Evolutionary conservation across 805 yeast genomes (phyloP).

Genomic region (Yarrowia phangngaensis): DNA sequence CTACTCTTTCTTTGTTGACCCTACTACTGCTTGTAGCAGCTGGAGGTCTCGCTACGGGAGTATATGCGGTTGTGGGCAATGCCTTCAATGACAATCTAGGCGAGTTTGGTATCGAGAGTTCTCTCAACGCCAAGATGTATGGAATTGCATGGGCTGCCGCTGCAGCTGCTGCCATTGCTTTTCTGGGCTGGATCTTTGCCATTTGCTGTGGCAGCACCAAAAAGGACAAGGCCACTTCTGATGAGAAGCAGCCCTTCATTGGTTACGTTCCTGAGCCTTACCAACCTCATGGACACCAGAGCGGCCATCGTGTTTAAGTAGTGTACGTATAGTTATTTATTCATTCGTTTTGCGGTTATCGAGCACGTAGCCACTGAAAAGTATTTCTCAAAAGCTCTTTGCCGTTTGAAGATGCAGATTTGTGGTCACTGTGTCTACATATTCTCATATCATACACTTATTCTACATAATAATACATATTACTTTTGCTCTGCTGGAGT

Average conservation of each 20-base stretch:
- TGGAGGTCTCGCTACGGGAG: constrained; percentile 61
- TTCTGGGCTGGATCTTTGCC: constrained; percentile 44
- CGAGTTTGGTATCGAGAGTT: constrained; percentile 54
- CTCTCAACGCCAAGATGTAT: constrained; percentile 48
- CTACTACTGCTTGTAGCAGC: constrained; percentile 40
- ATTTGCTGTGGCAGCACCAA: constrained; percentile 45
- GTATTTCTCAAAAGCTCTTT: no score
- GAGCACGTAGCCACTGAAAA: no score
- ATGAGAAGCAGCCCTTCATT: constrained; percentile 36
- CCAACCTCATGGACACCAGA: constrained; percentile 22
- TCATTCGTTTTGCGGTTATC: constrained; percentile 17
- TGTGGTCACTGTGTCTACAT: not conserved
- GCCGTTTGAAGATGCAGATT: not conserved
- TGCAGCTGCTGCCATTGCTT: constrained; percentile 46
- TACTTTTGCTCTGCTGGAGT: constrained; percentile 20
- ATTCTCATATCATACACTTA: constrained; percentile 12
- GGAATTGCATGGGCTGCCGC: constrained; percentile 65
- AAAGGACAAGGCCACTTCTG: constrained; percentile 27
- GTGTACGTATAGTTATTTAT: constrained; percentile 21
- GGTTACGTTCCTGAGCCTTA: constrained; percentile 33
- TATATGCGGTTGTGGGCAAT: constrained; percentile 48
- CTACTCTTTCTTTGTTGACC: constrained; percentile 44
- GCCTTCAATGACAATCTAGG: constrained; percentile 49
- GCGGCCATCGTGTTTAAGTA: constrained; percentile 1
- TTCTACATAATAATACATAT: constrained; percentile 24